phyloP scores from a whole-genome alignment of 179 eudicot genomes.

The Sideroxylon spinosum region DNA sequence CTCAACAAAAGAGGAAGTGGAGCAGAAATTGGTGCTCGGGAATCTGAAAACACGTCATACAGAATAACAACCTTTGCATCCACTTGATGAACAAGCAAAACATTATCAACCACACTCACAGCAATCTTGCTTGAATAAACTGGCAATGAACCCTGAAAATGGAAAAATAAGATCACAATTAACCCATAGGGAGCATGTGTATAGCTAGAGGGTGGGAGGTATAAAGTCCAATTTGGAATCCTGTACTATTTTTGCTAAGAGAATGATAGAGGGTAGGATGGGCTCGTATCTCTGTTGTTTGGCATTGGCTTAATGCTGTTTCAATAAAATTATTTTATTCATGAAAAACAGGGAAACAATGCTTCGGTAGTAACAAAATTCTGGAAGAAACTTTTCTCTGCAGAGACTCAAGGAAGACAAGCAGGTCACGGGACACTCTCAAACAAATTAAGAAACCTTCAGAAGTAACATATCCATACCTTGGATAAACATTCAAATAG shows the following conservation, averaged over 20 bases:
- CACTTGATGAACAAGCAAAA: conserved; percentile 92
- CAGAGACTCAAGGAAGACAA: not conserved
- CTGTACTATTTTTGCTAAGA: no score
- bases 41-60: conserved; percentile 81
- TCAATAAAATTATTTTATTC: no score
- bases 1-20: conserved; percentile 90
- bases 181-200: not conserved
- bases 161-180: not conserved
- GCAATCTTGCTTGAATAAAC: conserved; percentile 81
- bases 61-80: conserved; percentile 95
- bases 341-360: not conserved
- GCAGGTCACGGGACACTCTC: not conserved
- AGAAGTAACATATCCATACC: not conserved
- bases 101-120: conserved; percentile 90
- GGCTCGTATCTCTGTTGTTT: no score
- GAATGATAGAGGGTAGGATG: no score
- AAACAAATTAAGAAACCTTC: conserved; percentile 6
- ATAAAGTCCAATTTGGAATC: not conserved
- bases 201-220: no score
- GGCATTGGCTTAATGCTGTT: no score
- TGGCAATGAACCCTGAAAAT: conserved; percentile 86
- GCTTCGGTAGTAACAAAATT: not conserved
- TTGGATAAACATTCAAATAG: not conserved
- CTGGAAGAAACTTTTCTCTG: not conserved
- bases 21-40: conserved; percentile 91